These are phyloP conservation scores for Coemansia sp. DNA, from an alignment of 192 early-diverging fungal species.

Conservation along the genomic window DNA sequence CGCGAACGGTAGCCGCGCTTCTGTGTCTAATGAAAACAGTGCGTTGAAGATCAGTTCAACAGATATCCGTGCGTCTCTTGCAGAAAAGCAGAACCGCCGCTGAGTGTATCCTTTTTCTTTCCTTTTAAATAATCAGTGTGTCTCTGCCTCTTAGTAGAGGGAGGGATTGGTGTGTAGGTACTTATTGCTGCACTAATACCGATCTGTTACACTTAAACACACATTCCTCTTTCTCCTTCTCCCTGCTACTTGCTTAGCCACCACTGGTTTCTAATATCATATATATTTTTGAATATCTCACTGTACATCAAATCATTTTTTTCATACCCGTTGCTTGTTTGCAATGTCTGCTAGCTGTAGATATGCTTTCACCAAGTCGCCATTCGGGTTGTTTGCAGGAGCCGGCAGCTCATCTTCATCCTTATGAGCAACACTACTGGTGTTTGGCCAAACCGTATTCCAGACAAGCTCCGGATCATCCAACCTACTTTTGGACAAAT, in stretches of 20 bases:
- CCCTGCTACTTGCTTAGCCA: no score
- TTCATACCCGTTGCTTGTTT: not conserved
- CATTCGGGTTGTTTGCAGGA: slow-evolving; percentile 3
- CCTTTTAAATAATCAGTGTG: not conserved
- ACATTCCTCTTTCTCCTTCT: no score
- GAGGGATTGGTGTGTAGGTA: no score
- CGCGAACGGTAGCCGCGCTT: slow-evolving; percentile 18
- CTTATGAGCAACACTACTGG: not conserved
- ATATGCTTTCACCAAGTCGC: slow-evolving; percentile 33
- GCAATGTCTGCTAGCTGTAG: slow-evolving; percentile 16
- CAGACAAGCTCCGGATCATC: not conserved
- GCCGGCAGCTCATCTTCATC: not conserved
- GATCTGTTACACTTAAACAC: no score
- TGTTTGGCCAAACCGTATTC: slow-evolving; percentile 7
- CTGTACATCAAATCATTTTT: not conserved
- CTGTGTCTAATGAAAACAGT: slow-evolving; percentile 46
- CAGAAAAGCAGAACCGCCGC: slow-evolving; percentile 24
- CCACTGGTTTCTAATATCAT: no score
- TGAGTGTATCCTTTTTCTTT: not conserved
- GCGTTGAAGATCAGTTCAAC: slow-evolving; percentile 79
- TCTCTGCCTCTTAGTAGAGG: not conserved
- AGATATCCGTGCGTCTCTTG: slow-evolving; percentile 61
- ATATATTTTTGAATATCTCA: not conserved
- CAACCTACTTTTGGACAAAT: not conserved
- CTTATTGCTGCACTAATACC: no score